Evolutionary conservation across 495 filamentous ascomycete species (phyloP).

Genomic region (Rostrohypoxylon terebratum): DNA sequence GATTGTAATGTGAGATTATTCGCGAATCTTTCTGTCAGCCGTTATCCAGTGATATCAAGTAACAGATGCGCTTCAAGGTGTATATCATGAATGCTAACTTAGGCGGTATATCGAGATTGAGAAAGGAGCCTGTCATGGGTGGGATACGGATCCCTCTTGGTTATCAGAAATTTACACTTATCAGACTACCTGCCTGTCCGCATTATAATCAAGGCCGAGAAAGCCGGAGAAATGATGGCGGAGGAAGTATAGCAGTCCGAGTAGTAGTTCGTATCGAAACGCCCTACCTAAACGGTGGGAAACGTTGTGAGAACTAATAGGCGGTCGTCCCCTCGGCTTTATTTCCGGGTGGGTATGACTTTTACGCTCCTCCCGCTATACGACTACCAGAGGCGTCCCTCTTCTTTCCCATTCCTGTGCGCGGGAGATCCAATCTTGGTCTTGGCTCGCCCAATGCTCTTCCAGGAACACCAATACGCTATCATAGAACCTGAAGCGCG

Average conservation of each 20-base stretch:
- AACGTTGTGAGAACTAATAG: background rate
- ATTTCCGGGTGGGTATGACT: background rate
- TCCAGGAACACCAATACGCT: background rate
- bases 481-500: background rate
- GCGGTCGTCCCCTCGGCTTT: background rate
- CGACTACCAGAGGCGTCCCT: background rate
- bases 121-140: background rate
- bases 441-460: background rate
- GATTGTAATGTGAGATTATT: background rate
- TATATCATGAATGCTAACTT: background rate
- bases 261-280: background rate
- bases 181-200: background rate
- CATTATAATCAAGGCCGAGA: background rate
- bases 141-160: background rate
- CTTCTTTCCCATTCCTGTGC: background rate
- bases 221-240: background rate
- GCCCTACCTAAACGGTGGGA: no score
- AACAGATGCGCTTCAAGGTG: background rate
- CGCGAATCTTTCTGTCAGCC: background rate
- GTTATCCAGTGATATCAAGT: background rate
- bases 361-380: background rate
- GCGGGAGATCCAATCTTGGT: background rate
- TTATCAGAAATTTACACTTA: background rate
- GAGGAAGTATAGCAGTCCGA: background rate
- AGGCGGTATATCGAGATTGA: background rate